Percentiles rank a stretch among this genome's conserved stretches.
Conservation (phyloP, 2,329 filamentous ascomycete species). For the Aureobasidium lini region DNA sequence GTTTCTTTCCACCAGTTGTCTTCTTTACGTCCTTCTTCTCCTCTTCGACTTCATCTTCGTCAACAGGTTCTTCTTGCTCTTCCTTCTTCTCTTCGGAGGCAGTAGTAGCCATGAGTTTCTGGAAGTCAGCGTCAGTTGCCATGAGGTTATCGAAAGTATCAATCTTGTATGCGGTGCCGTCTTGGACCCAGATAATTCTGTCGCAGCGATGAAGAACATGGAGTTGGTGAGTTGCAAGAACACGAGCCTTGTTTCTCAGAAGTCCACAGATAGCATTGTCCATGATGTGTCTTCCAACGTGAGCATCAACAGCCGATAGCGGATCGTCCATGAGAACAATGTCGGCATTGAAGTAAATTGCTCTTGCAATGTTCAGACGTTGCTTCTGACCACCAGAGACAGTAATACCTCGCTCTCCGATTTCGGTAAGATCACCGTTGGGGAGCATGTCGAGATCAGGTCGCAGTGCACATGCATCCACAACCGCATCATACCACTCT, state of each 20-base stretch:
- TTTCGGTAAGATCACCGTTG: conserved; percentile 79
- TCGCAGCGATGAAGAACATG: conserved; percentile 89
- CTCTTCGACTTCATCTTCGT: conserved; percentile 43
- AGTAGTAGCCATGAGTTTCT: conserved; percentile 73
- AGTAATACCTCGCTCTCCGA: conserved; percentile 91
- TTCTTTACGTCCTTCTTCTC: conserved; percentile 50
- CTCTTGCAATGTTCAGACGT: conserved; percentile 83
- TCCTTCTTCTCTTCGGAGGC: conserved; percentile 54
- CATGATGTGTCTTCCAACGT: conserved; percentile 67
- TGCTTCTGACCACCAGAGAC: conserved; percentile 95
- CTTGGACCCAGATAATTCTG: conserved; percentile 87
- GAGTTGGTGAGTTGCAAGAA: conserved; percentile 90
- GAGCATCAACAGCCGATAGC: conserved; percentile 49
- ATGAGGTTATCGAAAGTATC: conserved; percentile 89
- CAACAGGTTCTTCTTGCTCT: conserved; percentile 41
- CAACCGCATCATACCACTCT: conserved; percentile 75
- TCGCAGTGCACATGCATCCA: conserved; percentile 76
- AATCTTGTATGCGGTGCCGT: conserved; percentile 72
- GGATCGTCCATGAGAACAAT: conserved; percentile 59
- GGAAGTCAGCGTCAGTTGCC: conserved; percentile 68
- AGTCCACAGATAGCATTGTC: conserved; percentile 89
- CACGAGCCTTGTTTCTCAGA: conserved; percentile 78
- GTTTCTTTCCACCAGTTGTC: conserved; percentile 48
- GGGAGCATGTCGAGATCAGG: conserved; percentile 92
- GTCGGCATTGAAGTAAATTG: conserved; percentile 58